Conservation (phyloP, 768 basidiomycete species). For the Termitomyces sp. region DNA sequence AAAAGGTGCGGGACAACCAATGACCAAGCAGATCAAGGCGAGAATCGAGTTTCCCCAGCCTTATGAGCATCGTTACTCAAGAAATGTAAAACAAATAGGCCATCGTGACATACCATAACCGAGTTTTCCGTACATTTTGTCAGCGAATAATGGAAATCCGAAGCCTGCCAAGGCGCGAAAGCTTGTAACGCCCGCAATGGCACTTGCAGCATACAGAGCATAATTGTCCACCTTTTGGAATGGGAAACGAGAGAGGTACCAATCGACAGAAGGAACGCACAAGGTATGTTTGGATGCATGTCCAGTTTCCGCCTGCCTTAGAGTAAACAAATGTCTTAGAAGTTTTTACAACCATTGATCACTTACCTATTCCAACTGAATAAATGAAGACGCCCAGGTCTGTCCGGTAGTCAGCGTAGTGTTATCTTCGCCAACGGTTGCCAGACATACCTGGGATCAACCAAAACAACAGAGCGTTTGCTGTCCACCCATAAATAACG, state of each 20-base stretch:
- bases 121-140: conserved; percentile 46
- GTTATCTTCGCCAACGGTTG: background rate
- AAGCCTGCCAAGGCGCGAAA: conserved; percentile 56
- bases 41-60: conserved; percentile 56
- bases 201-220: conserved; percentile 62
- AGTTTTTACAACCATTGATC: background rate
- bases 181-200: conserved; percentile 50
- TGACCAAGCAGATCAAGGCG: conserved; percentile 42
- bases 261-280: conserved; percentile 30
- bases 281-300: conserved; percentile 53
- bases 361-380: conserved; percentile 43
- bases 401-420: conserved; percentile 4
- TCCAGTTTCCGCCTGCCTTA: conserved; percentile 28
- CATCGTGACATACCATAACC: conserved; percentile 31
- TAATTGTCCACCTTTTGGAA: conserved; percentile 71
- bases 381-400: conserved; percentile 39
- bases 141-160: conserved; percentile 60
- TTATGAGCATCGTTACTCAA: conserved; percentile 11
- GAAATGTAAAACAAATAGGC: background rate
- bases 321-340: background rate
- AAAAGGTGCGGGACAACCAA: conserved; percentile 48
- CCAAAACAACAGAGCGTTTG: conserved; percentile 48
- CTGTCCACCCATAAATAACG: conserved; percentile 60
- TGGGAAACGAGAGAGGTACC: conserved; percentile 4
- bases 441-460: conserved; percentile 43